Base-by-base conservation (phyloP, 2,329 filamentous ascomycete species). In the Aureobasidium lini region DNA sequence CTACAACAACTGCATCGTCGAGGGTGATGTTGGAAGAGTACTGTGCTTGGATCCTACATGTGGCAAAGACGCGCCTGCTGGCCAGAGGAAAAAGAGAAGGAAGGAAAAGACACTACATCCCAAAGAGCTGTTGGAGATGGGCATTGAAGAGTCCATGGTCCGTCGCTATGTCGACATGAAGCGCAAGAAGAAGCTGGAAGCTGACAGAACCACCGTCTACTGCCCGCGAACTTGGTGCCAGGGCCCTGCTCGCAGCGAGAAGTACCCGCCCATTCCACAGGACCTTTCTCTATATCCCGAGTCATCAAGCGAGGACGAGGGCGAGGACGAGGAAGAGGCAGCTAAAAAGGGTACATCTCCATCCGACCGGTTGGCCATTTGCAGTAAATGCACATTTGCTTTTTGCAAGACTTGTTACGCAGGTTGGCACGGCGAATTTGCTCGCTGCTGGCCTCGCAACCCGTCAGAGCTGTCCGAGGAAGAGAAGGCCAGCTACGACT, bases 191-290 rank as follows among this genome's bases (percentile, higher is more conserved):
- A 88, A 90, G 70, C 83, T 97, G 2, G 94, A 97, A 72, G 86
- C 90, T 0, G 92, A 97, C 73, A 95, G 92, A 68, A 87, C 86
- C 61, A 96, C 92, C 0, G 82, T 96, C 36, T 97, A 95, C 71
- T 99, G 94, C 68, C 94, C 94, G 0, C 84, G 94, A 8, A 81
- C 85, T 59, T 96, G 92, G 90, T 99, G 94, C 71, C 89, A 94
- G 72, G 92, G 90, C 6, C 89, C 92, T 2, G 92, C 92, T 29
- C 83, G 75, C 4, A 85, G 84, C 8, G 63, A 66, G 2, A 79
- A 76, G 62, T 78, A 79, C 54, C 76, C 77, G 5, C 76, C 77
- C 57, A 74, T 78, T 32, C 71, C 70, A 3, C 69, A 67, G 10
- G 72, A 79, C 59, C 68, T 79, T 3, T 63, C 66, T 13, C 65